A percentile compares a stretch with the other conserved stretches of the same genome.
phyloP scores from a whole-genome alignment of 2,329 filamentous ascomycete species.

The Exserohilum rostratum region DNA sequence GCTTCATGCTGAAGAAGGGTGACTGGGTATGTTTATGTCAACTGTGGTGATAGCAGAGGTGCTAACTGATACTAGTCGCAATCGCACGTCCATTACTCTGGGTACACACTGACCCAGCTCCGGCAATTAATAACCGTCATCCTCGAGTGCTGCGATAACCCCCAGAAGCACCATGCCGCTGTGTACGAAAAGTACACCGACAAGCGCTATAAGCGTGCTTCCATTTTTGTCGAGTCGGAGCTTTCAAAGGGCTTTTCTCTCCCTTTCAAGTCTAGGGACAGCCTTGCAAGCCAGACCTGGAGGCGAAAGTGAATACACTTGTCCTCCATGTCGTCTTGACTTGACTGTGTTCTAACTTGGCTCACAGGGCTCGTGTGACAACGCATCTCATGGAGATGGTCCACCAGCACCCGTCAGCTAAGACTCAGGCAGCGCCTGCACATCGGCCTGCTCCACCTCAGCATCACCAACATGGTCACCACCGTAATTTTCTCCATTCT shows the following conservation, averaged over 20 bases:
- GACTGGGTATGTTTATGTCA: slow-evolving; percentile 73
- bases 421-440: slow-evolving; percentile 14
- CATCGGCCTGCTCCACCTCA: slow-evolving; percentile 14
- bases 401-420: slow-evolving; percentile 21
- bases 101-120: slow-evolving; percentile 87
- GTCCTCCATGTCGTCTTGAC: slow-evolving; percentile 23
- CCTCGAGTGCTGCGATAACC: slow-evolving; percentile 84
- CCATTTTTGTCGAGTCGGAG: slow-evolving; percentile 78
- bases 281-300: slow-evolving; percentile 44
- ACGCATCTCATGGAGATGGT: slow-evolving; percentile 20
- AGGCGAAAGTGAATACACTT: slow-evolving; percentile 47
- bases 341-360: slow-evolving; percentile 35
- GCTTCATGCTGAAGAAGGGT: slow-evolving; percentile 87
- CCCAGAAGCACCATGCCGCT: slow-evolving; percentile 79
- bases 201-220: slow-evolving; percentile 83
- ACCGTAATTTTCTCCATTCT: slow-evolving; percentile 45
- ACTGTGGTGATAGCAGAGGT: background rate
- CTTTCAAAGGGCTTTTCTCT: slow-evolving; percentile 67
- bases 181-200: slow-evolving; percentile 93
- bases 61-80: slow-evolving; percentile 66
- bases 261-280: slow-evolving; percentile 48
- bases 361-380: slow-evolving; percentile 29
- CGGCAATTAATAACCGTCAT: slow-evolving; percentile 77
- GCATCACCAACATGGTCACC: slow-evolving; percentile 29
- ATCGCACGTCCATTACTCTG: slow-evolving; percentile 88